Evolutionary conservation across 805 yeast genomes (phyloP).

Genomic region (Starmera amethionina): DNA sequence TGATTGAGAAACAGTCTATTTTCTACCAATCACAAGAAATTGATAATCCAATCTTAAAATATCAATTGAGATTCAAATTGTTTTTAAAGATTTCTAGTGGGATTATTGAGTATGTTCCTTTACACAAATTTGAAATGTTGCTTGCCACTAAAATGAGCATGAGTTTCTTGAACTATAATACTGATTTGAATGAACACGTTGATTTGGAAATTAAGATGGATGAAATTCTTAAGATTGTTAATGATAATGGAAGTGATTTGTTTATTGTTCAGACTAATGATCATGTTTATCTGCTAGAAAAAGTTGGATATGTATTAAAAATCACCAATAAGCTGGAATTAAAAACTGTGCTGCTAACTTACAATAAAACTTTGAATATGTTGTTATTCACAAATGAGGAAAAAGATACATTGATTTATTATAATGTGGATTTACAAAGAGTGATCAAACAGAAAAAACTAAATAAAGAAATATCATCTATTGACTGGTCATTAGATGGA

Average conservation of each 20-base stretch:
- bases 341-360: no score
- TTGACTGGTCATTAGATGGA: constrained; percentile 5
- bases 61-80: constrained; percentile 17
- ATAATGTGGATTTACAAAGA: no score
- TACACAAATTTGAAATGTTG: constrained; percentile 8
- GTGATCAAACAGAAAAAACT: no score
- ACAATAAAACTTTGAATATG: no score
- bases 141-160: constrained; percentile 8
- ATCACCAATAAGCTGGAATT: background rate
- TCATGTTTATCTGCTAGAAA: no score
- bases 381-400: no score
- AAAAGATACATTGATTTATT: background rate
- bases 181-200: constrained; percentile 5
- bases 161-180: constrained; percentile 10
- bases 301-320: no score
- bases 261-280: no score
- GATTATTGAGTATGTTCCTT: constrained; percentile 12
- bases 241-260: background rate
- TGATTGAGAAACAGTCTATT: constrained; percentile 5
- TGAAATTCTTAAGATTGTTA: background rate
- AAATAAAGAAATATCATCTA: background rate
- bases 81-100: constrained; percentile 18
- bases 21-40: constrained; percentile 10
- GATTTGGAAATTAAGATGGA: constrained; percentile 3
- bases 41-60: constrained; percentile 13